Base-by-base conservation (phyloP, 805 yeast genomes). In the Starmerella sp. region DNA sequence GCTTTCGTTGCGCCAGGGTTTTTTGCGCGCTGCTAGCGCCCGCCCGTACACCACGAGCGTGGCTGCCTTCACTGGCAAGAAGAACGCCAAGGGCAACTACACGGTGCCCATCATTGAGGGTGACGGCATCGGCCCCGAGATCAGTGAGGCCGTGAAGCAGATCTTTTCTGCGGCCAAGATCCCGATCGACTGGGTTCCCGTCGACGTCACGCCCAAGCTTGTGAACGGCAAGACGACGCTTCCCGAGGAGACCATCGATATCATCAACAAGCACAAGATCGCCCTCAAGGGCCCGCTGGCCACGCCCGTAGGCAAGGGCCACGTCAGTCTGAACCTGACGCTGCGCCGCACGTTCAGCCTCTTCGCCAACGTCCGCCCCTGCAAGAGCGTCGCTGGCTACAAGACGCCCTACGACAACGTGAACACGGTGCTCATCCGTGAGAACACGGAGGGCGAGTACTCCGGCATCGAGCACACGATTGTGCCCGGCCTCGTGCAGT, bases 261-360 rank as follows among this genome's bases (percentile, higher is more conserved):
- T 95, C 47, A 90, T 93, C 74, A 87, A 88, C 78, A 84, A 80
- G 74, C 87, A 91, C 78, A 79, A 83, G 75, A 91, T 93, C 60
- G 99, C 97, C 54, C 80, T 93, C 69, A 93, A 93, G 77, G 99
- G 99, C 64, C 97, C 97, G 34, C 77, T 93, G 67, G 97, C 97
- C 54, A 93, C 99, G 42, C 99, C 99, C 55, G 90, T 91, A 60
- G 98, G 97, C 66, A 91, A 91, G 76, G 98, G 98, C 69, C 97
- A 93, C 78, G 88, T 88, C 68, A 90, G 97, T 47, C 81, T 93
- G 80, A 93, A 93, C 80, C 79, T 93, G 78, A 91, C 99, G 38
- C 79, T 93, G 73, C 88, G 99, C 79, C 87, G 96, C 76, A 87
- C 97, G 52, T 93, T 93, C 77, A 83, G 85, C 74, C 77, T 93